Evolutionary conservation across 176 grass and related monocot species (phyloP), one percentile per base, ranked within the genome.

Genomic region (Zoysia pacifica): DNA sequence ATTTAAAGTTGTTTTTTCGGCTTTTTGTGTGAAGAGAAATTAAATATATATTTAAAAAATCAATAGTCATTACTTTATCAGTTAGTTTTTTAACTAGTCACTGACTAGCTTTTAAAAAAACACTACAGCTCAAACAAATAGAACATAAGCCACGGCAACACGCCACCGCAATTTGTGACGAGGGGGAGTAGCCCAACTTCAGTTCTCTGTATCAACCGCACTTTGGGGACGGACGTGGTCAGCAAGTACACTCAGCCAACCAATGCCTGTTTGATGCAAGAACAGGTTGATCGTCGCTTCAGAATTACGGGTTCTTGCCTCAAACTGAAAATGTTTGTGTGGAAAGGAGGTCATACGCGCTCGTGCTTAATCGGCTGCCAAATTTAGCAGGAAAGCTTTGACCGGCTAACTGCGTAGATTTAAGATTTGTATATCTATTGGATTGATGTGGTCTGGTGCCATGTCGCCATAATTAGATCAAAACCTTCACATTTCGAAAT

Each of bases 321-420:
- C 28, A 13, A 76, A 80, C 50, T 16, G 9, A 20, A 70, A 36
- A 4, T 40, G 6, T 65, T 65, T 3, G n/a, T 39, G 64, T 76
- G 28, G 28, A 28, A 28, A 28, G 28, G 28, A 28, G 28, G 28
- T 28, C 28, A 28, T 28, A 28, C 28, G 28, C 28, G 28, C 28
- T 28, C 28, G 28, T 28, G 55, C 71, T 50, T 63, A 37, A 69
- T 10, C 36, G 38, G 14, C 41, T 44, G 19, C 56, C 65, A 64
- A 37, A 15, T 71, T 43, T 76, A 76, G 82, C 56, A 60, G 68
- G 71, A 70, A 8, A 14, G 50, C 65, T 80, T 76, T 89, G 87
- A 81, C 71, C 56, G 56, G 36, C 77, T 44, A 81, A 50, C 69
- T 5, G 47, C 6, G 20, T 72, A 42, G 54, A 58, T 70, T 37